Conservation (phyloP, 1,284 basidiomycete species). For the Erythrobasidium hasegawianum region DNA sequence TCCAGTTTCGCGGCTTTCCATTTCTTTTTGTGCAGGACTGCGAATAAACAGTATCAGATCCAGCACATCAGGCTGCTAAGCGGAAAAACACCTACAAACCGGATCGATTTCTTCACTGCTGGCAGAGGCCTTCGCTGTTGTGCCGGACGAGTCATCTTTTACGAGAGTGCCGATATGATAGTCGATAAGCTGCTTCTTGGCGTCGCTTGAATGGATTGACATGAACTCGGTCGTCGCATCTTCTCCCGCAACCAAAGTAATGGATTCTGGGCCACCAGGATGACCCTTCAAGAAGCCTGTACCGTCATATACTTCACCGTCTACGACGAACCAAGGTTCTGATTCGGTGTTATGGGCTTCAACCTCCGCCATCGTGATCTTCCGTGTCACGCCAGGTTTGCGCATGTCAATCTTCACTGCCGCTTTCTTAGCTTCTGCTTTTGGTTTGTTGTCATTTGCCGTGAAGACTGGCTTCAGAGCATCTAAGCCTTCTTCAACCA, state of each 20-base stretch:
- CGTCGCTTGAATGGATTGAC: conserved; percentile 56
- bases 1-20: conserved; percentile 58
- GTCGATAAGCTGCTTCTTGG: conserved; percentile 40
- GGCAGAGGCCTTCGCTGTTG: conserved; percentile 6
- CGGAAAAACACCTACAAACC: too few relatives aligned
- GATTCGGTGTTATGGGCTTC: conserved; percentile 52
- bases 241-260: conserved; percentile 60
- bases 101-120: too few relatives aligned
- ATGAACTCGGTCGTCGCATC: conserved; percentile 65
- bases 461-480: conserved; percentile 54
- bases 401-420: conserved; percentile 50
- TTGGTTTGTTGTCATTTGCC: neutral
- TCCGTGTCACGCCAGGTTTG: conserved; percentile 52
- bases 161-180: conserved; percentile 55
- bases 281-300: conserved; percentile 60
- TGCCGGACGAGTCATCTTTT: conserved; percentile 25
- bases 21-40: conserved; percentile 56
- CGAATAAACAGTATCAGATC: conserved; percentile 29
- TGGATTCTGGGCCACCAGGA: conserved; percentile 62
- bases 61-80: too few relatives aligned
- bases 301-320: conserved; percentile 59
- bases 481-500: conserved; percentile 56
- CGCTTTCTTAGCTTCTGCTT: neutral
- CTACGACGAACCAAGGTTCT: conserved; percentile 62
- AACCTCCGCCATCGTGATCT: conserved; percentile 57